Evolutionary conservation across 1,284 basidiomycete genomes (phyloP), one percentile per base, ranked within the genome.

Genomic region (Papiliotrema fonsecae): DNA sequence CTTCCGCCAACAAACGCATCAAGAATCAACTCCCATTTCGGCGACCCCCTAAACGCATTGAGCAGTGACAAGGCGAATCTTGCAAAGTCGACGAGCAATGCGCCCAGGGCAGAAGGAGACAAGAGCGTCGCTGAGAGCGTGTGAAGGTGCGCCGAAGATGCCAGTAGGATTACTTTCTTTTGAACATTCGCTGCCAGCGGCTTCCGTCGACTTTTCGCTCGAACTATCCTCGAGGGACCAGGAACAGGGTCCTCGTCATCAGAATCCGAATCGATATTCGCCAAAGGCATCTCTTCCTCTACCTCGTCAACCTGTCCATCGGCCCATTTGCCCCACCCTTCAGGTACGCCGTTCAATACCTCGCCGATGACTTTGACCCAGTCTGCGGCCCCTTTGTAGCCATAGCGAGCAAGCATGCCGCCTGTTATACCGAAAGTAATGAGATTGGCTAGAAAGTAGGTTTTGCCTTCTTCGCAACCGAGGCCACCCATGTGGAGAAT

Each of bases 41-140:
- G 68, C 1, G 86, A 81, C 78, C 86, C 62, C 25, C 73, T 55
- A 56, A 79, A 71, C 58, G 79, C 56, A 48, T 67, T 58, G 52
- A 77, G 38, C 51, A 76, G 66, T 50, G 72, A 59, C 64, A 73
- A 27, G 47, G 65, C 57, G 36, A 72, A 70, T 1, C 32, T 38
- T 10, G 66, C 54, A 39, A 72, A 68, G 21, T 64, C 58, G 2
- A 42, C 22, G 4, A 70, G 40, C n/a, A 16, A n/a, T 2, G 58
- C 21, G 3, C 50, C 40, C 2, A 52, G 32, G 0, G 48, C 36
- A 3, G 61, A 39, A 2, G 56, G 54, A 2, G 57, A 53, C 2
- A 61, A 48, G 22, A 64, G 26, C 25, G 54, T 38, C 0, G 45
- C 34, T 10, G 56, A 34, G 5, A 70, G 45, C 1, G 55, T 54